Evolutionary conservation across 176 grass and related monocot genomes (phyloP).

Genomic region (Dactylis glomerata): DNA sequence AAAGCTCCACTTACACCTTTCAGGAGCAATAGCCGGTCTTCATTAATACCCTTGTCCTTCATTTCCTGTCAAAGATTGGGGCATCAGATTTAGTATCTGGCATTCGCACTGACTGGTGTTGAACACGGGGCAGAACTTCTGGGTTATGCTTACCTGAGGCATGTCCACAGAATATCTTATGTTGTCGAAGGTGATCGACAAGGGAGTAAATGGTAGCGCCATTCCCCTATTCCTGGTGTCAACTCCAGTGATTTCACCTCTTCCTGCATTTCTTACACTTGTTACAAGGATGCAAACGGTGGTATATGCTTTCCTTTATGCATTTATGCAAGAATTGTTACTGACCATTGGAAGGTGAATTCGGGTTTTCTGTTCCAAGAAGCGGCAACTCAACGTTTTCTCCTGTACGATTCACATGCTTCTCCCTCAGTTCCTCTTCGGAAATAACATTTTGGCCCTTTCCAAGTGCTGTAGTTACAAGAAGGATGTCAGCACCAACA

Average conservation of each 20-base stretch:
- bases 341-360: slow-evolving; percentile 37
- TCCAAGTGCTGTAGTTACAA: slow-evolving; percentile 62
- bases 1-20: slow-evolving; percentile 92
- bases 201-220: slow-evolving; percentile 78
- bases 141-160: slow-evolving; percentile 62
- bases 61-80: slow-evolving; percentile 66
- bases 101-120: neutral
- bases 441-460: slow-evolving; percentile 77
- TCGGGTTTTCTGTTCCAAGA: slow-evolving; percentile 29
- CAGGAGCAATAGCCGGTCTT: slow-evolving; percentile 64
- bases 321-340: neutral
- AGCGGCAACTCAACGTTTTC: slow-evolving; percentile 49
- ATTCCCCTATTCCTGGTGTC: slow-evolving; percentile 71
- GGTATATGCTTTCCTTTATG: neutral
- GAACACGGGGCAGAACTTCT: neutral
- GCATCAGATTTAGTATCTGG: slow-evolving; percentile 8
- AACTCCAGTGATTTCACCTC: slow-evolving; percentile 42
- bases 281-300: neutral
- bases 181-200: slow-evolving; percentile 73
- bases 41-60: slow-evolving; percentile 65
- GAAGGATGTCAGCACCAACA: slow-evolving; percentile 15
- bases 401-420: slow-evolving; percentile 75
- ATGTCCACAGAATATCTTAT: slow-evolving; percentile 92
- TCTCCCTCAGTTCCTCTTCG: slow-evolving; percentile 77
- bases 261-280: slow-evolving; percentile 52